These are phyloP conservation scores for Cryptosporidium sp. DNA, from an alignment of 169 alveolate species.

Conservation along the genomic window DNA sequence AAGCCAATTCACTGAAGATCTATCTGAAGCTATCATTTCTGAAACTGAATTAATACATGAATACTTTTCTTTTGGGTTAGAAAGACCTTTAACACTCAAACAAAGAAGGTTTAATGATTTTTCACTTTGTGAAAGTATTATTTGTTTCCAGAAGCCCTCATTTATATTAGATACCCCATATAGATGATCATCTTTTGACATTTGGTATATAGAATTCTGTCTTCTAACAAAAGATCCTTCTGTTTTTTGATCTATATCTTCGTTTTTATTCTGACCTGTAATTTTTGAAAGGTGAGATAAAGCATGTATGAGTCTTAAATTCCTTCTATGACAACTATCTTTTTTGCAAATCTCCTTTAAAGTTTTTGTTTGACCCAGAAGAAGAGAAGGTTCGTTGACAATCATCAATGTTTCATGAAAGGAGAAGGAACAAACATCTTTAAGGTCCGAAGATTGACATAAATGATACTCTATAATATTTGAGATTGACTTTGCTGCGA, in stretches of 20 bases:
- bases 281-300: slow-evolving; percentile 27
- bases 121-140: slow-evolving; percentile 23
- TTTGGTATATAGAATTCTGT: slow-evolving; percentile 3
- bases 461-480: slow-evolving; percentile 30
- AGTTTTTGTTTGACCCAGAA: slow-evolving; percentile 5
- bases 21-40: slow-evolving; percentile 2
- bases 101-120: slow-evolving; percentile 44
- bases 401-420: slow-evolving; percentile 62
- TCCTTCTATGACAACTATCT: slow-evolving; percentile 59
- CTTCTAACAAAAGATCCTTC: slow-evolving; percentile 9
- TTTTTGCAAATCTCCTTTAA: slow-evolving; percentile 25
- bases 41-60: slow-evolving; percentile 31
- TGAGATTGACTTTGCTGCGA: slow-evolving; percentile 43
- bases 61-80: slow-evolving; percentile 27
- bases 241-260: neutral
- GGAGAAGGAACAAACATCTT: slow-evolving; percentile 33
- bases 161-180: neutral
- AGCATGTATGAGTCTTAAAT: slow-evolving; percentile 33
- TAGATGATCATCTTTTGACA: neutral
- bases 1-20: slow-evolving; percentile 34
- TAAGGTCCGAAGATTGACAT: slow-evolving; percentile 10
- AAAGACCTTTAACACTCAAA: neutral
- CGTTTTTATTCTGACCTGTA: neutral
- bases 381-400: slow-evolving; percentile 15
- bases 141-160: slow-evolving; percentile 50